These are phyloP conservation scores for Pythium grandisporangium DNA, from an alignment of 352 stramenopile species.

Conservation along the genomic window DNA sequence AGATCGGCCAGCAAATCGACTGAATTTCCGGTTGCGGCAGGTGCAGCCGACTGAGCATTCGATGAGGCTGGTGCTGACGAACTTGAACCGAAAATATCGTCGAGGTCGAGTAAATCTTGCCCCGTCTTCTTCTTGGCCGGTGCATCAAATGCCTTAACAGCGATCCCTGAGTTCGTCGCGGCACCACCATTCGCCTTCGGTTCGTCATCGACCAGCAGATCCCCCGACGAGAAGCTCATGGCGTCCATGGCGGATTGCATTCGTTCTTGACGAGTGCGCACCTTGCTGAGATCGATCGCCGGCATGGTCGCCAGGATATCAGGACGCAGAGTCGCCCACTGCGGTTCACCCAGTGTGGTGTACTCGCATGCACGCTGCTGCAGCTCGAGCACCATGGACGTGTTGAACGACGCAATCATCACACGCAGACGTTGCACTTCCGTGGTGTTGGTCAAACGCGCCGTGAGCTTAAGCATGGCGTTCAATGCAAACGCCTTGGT, in stretches of 20 bases:
- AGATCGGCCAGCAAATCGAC: slow-evolving; percentile 95
- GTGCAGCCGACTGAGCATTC: slow-evolving; percentile 10
- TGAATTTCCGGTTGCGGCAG: slow-evolving; percentile 13
- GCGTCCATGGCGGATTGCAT: not conserved
- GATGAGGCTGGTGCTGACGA: slow-evolving; percentile 16
- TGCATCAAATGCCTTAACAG: too few relatives aligned
- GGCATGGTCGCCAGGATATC: slow-evolving; percentile 93
- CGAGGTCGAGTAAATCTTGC: slow-evolving; percentile 89
- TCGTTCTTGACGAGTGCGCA: slow-evolving; percentile 44
- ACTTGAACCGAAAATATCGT: slow-evolving; percentile 92
- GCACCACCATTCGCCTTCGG: too few relatives aligned
- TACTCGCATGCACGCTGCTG: slow-evolving; percentile 97
- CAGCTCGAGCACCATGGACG: slow-evolving; percentile 92
- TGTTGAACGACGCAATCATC: slow-evolving; percentile 87
- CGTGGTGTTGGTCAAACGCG: slow-evolving; percentile 69
- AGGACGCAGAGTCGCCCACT: slow-evolving; percentile 57
- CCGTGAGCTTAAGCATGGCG: slow-evolving; percentile 94
- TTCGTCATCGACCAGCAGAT: slow-evolving; percentile 83
- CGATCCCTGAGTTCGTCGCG: too few relatives aligned
- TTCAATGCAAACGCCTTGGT: slow-evolving; percentile 83
- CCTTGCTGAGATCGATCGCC: slow-evolving; percentile 86
- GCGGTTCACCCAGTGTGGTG: slow-evolving; percentile 74
- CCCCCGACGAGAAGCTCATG: slow-evolving; percentile 17
- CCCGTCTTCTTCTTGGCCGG: slow-evolving; percentile 6
- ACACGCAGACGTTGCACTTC: slow-evolving; percentile 74